Conservation (phyloP, 768 basidiomycete species). For the Tricholoma sp. region DNA sequence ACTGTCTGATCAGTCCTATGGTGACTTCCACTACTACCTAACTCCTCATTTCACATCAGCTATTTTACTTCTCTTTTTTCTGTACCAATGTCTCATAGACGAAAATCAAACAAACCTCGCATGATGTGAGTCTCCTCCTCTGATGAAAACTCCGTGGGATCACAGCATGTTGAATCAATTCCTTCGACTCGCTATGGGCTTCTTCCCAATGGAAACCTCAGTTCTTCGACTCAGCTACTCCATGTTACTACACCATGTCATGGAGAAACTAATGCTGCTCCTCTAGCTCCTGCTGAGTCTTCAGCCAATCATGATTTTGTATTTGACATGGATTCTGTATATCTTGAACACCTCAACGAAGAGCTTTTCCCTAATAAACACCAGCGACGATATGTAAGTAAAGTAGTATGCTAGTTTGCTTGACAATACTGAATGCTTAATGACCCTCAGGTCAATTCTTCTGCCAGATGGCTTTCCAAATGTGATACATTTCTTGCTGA, state of each 20-base stretch:
- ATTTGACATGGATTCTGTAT: background rate
- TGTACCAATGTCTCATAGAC: too few relatives aligned
- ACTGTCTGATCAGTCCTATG: too few relatives aligned
- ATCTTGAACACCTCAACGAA: background rate
- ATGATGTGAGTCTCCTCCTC: too few relatives aligned
- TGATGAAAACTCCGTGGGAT: too few relatives aligned
- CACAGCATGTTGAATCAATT: too few relatives aligned
- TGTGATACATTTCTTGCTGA: constrained; percentile 1
- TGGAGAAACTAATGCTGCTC: background rate
- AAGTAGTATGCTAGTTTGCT: background rate
- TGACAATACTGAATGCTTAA: background rate
- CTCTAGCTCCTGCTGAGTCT: background rate
- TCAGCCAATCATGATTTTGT: background rate
- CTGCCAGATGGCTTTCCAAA: background rate
- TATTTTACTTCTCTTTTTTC: too few relatives aligned
- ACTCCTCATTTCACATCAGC: too few relatives aligned
- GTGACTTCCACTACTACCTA: too few relatives aligned
- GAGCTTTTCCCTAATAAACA: background rate
- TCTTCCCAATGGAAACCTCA: background rate
- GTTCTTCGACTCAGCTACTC: background rate
- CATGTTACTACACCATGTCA: background rate
- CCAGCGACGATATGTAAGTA: background rate
- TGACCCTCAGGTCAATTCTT: background rate
- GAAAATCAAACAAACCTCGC: too few relatives aligned
- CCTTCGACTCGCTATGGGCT: too few relatives aligned